phyloP scores from a whole-genome alignment of 495 filamentous ascomycete genomes.

The Hypoxylon intermedium region DNA sequence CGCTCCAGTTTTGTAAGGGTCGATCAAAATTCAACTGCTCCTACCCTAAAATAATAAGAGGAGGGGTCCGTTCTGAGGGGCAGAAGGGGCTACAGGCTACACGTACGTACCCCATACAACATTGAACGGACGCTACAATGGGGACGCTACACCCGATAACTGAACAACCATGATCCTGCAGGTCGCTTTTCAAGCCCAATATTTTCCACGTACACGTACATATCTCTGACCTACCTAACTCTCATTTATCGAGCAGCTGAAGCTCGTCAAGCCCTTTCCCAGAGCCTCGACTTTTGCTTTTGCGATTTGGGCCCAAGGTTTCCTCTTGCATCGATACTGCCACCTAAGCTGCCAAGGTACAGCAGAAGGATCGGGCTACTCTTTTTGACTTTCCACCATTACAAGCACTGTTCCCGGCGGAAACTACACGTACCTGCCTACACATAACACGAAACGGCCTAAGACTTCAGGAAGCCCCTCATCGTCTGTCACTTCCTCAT shows the following conservation, averaged over 20 bases:
- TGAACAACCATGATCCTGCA: neutral
- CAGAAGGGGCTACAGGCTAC: too few species aligned
- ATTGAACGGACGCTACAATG: neutral
- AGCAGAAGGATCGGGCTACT: too few species aligned
- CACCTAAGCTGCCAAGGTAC: too few species aligned
- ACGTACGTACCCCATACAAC: neutral
- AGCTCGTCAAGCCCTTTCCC: neutral
- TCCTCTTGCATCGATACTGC: too few species aligned
- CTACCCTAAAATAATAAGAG: conserved; percentile 8
- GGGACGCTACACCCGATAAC: neutral
- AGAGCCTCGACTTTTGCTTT: neutral
- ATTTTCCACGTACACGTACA: neutral
- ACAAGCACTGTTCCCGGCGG: too few species aligned
- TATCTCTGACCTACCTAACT: neutral
- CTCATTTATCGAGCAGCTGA: neutral
- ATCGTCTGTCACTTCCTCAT: conserved; percentile 8
- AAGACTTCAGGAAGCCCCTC: conserved; percentile 11
- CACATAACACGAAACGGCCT: neutral
- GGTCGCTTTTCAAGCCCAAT: conserved; percentile 17
- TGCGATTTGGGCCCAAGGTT: neutral
- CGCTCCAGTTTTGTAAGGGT: conserved; percentile 12
- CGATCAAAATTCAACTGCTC: conserved; percentile 37
- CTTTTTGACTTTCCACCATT: too few species aligned
- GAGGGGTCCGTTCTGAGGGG: conserved; percentile 2
- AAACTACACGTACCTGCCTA: too few species aligned